phyloP scores from a whole-genome alignment of 345 rosid species.

The Ceriops decandra region DNA sequence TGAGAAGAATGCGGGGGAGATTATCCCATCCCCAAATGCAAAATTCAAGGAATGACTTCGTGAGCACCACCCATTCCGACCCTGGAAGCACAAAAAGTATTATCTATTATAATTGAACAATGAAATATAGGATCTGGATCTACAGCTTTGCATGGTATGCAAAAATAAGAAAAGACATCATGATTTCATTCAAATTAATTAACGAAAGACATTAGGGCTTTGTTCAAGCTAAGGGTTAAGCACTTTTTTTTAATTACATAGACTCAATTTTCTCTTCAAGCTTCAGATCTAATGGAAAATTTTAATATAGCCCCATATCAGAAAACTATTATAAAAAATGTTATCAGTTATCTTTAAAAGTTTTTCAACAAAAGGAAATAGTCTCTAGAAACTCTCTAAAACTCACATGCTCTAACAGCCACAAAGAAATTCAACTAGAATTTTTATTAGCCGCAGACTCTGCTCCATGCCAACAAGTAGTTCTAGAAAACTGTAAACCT shows the following conservation, averaged over 20 bases:
- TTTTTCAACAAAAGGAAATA: neutral
- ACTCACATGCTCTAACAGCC: neutral
- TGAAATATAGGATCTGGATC: neutral
- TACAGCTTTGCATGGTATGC: neutral
- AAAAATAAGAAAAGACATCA: neutral
- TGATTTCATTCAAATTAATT: neutral
- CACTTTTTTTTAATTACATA: too few species aligned
- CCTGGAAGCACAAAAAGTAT: slow-evolving; percentile 38
- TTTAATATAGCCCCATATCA: neutral
- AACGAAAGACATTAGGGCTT: neutral
- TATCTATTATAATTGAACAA: neutral
- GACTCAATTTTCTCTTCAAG: neutral
- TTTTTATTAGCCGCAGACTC: neutral
- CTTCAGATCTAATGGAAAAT: neutral
- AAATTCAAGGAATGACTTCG: slow-evolving; percentile 81
- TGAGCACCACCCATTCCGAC: slow-evolving; percentile 67
- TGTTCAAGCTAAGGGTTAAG: neutral
- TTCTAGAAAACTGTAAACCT: neutral
- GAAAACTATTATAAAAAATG: neutral
- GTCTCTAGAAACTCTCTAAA: neutral
- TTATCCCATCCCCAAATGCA: slow-evolving; percentile 97
- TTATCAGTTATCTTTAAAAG: neutral
- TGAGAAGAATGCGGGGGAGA: slow-evolving; percentile 82
- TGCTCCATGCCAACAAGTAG: neutral
- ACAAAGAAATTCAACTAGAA: neutral